These are phyloP conservation scores for Dothistroma septosporum DNA, from an alignment of 2,329 filamentous ascomycete genomes.

Conservation along the genomic window DNA sequence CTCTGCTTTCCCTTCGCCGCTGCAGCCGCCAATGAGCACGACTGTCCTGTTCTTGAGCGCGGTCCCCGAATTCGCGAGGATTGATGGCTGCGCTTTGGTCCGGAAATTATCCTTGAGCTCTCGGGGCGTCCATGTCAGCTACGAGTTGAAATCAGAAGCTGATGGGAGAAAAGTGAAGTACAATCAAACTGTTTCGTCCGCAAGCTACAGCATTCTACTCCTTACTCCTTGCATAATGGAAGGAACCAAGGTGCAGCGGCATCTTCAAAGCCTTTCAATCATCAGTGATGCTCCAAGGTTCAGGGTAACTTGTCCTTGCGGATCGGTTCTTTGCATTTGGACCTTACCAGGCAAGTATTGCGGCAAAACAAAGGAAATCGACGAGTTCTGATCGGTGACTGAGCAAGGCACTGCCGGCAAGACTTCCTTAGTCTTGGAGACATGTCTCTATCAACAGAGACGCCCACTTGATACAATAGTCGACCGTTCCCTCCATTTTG, in stretches of 20 bases:
- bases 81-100: not conserved
- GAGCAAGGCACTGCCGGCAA: too few species aligned
- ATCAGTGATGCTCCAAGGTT: too few species aligned
- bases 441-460: too few species aligned
- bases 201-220: not conserved
- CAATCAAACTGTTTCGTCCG: not conserved
- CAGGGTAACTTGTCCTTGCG: too few species aligned
- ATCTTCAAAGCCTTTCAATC: too few species aligned
- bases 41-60: constrained; percentile 43
- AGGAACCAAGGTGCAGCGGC: not conserved
- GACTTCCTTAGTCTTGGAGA: too few species aligned
- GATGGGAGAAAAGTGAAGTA: not conserved
- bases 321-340: too few species aligned
- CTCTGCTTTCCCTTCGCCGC: constrained; percentile 25
- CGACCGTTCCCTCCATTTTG: too few species aligned
- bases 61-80: constrained; percentile 29
- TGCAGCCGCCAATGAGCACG: constrained; percentile 47
- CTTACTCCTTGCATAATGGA: not conserved
- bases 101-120: not conserved
- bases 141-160: not conserved
- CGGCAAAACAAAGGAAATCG: too few species aligned
- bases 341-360: too few species aligned
- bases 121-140: not conserved
- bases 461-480: too few species aligned
- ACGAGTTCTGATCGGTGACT: too few species aligned